Base-by-base conservation (phyloP, 768 basidiomycete genomes). In the Lentinula raphanica region DNA sequence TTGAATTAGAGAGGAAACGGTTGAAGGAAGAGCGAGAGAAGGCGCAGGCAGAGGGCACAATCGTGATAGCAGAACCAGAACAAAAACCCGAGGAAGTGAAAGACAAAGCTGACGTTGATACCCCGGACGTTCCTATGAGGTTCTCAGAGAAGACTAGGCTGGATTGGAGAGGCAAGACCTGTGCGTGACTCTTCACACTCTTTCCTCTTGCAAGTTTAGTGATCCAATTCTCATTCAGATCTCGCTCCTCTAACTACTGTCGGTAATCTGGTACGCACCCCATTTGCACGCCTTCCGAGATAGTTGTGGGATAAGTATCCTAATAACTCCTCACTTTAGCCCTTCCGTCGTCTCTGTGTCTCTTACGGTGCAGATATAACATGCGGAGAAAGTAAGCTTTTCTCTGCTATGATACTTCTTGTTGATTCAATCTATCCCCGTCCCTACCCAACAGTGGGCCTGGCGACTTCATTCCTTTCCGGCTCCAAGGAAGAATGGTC, bases 401-500 rank as follows among this genome's bases (percentile, higher is more conserved):
- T 15, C 8, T 46, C 25, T 36, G 17, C 27, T 21, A 28, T 50
- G 0, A 21, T 6, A n/a, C 27, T 32, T 3, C 8, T 44, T 42
- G 7, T 17, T 27, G n/a, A 45, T 28, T 63, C 42, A 36, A 49
- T 42, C 5, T 44, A 40, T 19, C 17, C 23, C n/a, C 42, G 23
- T 44, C 9, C 23, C 2, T 23, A 54, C 44, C 19, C 3, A 49
- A 13, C 49, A 90, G 89, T 98, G 96, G 94, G 92, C 3, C 81
- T 99, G n/a, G 88, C 94, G 4, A 86, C 82, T 42, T 95, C 95
- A 2, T 92, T 98, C 69, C 80, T 97, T 21, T 73, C 79, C 9
- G 96, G 92, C 3, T 93, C 92, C 9, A 89, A 88, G 59, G 92
- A 94, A 66, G 96, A 99, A 72, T 98, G 94, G 94, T 94, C 93